A percentile compares a stretch with the other conserved stretches of the same genome.
Evolutionary conservation across 169 alveolate genomes (phyloP).

Genomic region (Cryptosporidium xiaoi): DNA sequence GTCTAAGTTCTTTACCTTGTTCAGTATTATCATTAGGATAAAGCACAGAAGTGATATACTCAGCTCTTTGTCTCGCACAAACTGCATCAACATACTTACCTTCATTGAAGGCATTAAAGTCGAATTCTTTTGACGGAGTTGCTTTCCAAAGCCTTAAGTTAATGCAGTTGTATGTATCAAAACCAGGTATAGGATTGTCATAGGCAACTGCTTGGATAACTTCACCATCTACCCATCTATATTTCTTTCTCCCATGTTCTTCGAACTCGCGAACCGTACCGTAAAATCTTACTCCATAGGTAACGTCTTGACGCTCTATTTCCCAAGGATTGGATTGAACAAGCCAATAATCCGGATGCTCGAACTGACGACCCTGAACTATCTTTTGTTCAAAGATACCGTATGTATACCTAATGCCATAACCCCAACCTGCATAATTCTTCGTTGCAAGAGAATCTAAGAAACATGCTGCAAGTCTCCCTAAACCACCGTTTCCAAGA

Average conservation of each 20-base stretch:
- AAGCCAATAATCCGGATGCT: slow-evolving; percentile 96
- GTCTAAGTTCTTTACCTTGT: slow-evolving; percentile 93
- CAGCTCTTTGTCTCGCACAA: slow-evolving; percentile 91
- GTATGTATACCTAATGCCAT: slow-evolving; percentile 95
- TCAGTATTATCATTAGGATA: slow-evolving; percentile 94
- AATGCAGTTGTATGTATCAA: slow-evolving; percentile 92
- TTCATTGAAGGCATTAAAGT: slow-evolving; percentile 89
- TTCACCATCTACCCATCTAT: slow-evolving; percentile 93
- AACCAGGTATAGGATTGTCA: slow-evolving; percentile 97
- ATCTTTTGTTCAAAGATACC: slow-evolving; percentile 96
- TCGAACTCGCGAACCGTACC: slow-evolving; percentile 86
- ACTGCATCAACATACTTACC: slow-evolving; percentile 92
- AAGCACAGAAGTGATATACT: slow-evolving; percentile 92
- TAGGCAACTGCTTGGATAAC: slow-evolving; percentile 94
- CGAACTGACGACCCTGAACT: slow-evolving; percentile 91
- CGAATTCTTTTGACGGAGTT: slow-evolving; percentile 91
- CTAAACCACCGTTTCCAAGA: slow-evolving; percentile 98
- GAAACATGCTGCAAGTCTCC: slow-evolving; percentile 96
- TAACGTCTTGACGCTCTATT: slow-evolving; percentile 92
- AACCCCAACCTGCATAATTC: slow-evolving; percentile 96
- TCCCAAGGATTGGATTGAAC: slow-evolving; percentile 95
- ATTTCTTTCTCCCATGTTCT: slow-evolving; percentile 83
- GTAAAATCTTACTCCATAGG: slow-evolving; percentile 91
- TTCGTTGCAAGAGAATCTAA: slow-evolving; percentile 95
- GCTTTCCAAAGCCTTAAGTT: slow-evolving; percentile 94